These are phyloP conservation scores for Fusarium tjaetaba DNA, from an alignment of 2,329 filamentous ascomycete species.

Conservation along the genomic window DNA sequence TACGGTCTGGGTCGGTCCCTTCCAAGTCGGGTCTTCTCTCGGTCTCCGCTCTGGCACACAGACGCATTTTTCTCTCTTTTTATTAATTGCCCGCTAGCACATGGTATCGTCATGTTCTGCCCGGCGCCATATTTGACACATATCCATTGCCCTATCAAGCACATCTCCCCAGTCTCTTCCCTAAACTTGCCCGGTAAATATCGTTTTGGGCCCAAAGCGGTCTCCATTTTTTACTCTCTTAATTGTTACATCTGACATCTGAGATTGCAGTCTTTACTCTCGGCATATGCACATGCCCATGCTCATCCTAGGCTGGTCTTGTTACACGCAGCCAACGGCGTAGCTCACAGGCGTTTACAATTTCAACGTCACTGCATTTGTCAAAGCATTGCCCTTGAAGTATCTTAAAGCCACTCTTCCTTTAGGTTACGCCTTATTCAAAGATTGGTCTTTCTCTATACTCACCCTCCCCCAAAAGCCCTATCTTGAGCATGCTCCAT, in stretches of 20 bases:
- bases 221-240: conserved; percentile 26
- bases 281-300: conserved; percentile 44
- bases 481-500: conserved; percentile 30
- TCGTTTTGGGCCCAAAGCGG: conserved; percentile 8
- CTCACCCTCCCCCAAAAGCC: conserved; percentile 42
- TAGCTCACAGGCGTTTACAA: conserved; percentile 38
- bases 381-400: conserved; percentile 27
- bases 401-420: conserved; percentile 39
- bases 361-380: conserved; percentile 40
- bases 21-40: conserved; percentile 32
- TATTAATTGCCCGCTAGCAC: conserved; percentile 15
- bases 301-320: conserved; percentile 29
- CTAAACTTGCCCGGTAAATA: conserved; percentile 18
- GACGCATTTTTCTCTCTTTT: conserved; percentile 22
- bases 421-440: conserved; percentile 29
- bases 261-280: conserved; percentile 34
- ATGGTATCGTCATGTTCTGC: conserved; percentile 32
- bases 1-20: conserved; percentile 34
- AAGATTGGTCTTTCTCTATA: conserved; percentile 35
- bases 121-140: conserved; percentile 35
- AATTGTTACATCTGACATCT: conserved; percentile 33
- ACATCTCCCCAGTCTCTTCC: conserved; percentile 28
- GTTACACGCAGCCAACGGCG: conserved; percentile 39
- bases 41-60: conserved; percentile 37
- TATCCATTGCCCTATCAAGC: conserved; percentile 38